Conservation (phyloP, 164 flowering plant genomes). For the Brasenia schreberi region DNA sequence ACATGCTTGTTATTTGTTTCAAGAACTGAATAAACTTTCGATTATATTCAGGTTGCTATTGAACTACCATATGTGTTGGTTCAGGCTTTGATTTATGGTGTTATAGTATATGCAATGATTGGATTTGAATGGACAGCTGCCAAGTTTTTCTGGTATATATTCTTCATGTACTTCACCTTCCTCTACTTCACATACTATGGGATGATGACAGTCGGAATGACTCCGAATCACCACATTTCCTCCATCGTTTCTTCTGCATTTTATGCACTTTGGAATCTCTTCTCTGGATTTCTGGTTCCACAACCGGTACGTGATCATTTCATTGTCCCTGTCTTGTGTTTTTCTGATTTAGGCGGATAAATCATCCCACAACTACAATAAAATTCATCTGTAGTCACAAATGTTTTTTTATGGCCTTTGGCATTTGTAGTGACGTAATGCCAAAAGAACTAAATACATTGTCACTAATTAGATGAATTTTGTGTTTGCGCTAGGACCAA, state of each 20-base stretch:
- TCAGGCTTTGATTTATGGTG: conserved; percentile 32
- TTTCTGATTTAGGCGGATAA: too few species aligned
- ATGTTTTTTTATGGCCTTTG: too few species aligned
- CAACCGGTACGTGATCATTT: conserved; percentile 14
- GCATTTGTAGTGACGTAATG: too few species aligned
- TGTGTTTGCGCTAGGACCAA: too few species aligned
- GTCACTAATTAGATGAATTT: too few species aligned
- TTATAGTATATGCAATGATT: conserved; percentile 50
- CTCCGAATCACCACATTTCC: conserved; percentile 17
- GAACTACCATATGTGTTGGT: conserved; percentile 38
- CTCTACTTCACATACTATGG: conserved; percentile 19
- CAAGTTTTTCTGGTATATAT: conserved; percentile 21
- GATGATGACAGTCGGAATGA: conserved; percentile 19
- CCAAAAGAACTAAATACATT: too few species aligned
- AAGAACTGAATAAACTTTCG: too few species aligned
- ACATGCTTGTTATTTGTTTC: too few species aligned
- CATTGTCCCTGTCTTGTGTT: too few species aligned
- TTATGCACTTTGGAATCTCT: conserved; percentile 20
- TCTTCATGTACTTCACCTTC: conserved; percentile 19
- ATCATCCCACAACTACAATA: too few species aligned
- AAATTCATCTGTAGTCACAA: too few species aligned
- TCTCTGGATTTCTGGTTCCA: conserved; percentile 24
- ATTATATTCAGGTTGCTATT: conserved; percentile 20
- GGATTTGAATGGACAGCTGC: conserved; percentile 29
- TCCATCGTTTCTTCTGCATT: conserved; percentile 20